These are phyloP conservation scores for Tolypocladium inflatum DNA, from an alignment of 2,329 filamentous ascomycete species.

Conservation along the genomic window DNA sequence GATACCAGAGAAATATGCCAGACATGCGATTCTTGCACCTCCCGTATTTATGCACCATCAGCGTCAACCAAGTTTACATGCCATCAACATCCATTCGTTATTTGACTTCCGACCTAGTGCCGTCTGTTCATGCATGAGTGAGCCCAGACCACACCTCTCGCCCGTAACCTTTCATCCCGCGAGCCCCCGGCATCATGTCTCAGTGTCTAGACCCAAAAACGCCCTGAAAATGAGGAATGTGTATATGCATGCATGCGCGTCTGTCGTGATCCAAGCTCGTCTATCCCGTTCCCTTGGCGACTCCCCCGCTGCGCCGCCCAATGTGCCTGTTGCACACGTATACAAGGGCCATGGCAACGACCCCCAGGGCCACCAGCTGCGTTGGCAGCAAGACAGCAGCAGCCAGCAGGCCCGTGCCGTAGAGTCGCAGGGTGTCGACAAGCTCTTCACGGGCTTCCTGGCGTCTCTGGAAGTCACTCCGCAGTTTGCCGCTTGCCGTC, in stretches of 20 bases:
- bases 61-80: background rate
- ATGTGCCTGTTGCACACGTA: constrained; percentile 28
- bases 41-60: background rate
- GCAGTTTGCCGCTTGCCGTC: constrained; percentile 14
- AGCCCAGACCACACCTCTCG: background rate
- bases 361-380: constrained; percentile 27
- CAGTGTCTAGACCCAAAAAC: constrained; percentile 12
- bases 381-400: constrained; percentile 38
- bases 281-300: constrained; percentile 12
- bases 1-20: background rate
- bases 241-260: constrained; percentile 4
- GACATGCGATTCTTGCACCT: background rate
- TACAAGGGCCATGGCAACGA: constrained; percentile 24
- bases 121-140: background rate
- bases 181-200: background rate
- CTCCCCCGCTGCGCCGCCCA: constrained; percentile 4
- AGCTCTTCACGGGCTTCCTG: constrained; percentile 25
- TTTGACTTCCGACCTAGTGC: background rate
- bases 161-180: too few species aligned
- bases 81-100: background rate
- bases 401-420: constrained; percentile 31
- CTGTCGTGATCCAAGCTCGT: constrained; percentile 6
- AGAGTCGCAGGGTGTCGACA: constrained; percentile 31
- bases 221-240: constrained; percentile 17
- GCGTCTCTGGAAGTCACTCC: constrained; percentile 18